Percentiles rank a stretch among this genome's conserved stretches.
Conservation (phyloP, 495 filamentous ascomycete species). For the Physcia stellaris region DNA sequence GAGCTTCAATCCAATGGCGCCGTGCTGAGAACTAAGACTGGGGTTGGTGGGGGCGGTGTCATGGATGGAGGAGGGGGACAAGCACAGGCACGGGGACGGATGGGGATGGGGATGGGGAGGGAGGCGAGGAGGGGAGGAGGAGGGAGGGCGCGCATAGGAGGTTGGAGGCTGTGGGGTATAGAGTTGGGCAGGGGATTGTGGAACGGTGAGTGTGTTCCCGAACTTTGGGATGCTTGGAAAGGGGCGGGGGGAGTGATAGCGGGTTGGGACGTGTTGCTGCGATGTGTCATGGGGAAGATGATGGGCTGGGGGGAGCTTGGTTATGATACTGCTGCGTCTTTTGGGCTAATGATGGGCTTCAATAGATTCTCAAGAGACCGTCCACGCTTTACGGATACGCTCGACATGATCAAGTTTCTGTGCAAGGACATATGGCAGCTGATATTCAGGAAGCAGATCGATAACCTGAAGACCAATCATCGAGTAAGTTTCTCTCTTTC, state of each 20-base stretch:
- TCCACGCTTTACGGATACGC: slow-evolving; percentile 72
- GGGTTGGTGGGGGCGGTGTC: too few relatives aligned
- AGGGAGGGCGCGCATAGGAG: slow-evolving; percentile 71
- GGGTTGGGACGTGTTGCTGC: too few relatives aligned
- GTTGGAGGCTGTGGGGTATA: slow-evolving; percentile 75
- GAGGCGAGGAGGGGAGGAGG: slow-evolving; percentile 63
- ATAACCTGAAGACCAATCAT: slow-evolving; percentile 98
- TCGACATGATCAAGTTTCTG: slow-evolving; percentile 92
- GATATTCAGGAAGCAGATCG: slow-evolving; percentile 90
- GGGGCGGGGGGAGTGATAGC: too few relatives aligned
- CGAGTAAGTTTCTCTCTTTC: slow-evolving; percentile 36
- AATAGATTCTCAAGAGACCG: slow-evolving; percentile 84
- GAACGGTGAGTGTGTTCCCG: slow-evolving; percentile 54
- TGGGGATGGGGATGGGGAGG: slow-evolving; percentile 27
- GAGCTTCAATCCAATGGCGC: slow-evolving; percentile 18
- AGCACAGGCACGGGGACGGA: slow-evolving; percentile 74
- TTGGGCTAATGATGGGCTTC: too few relatives aligned
- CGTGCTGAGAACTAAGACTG: too few relatives aligned
- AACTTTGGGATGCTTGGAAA: background rate
- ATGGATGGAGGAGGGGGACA: slow-evolving; percentile 25
- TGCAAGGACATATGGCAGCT: slow-evolving; percentile 96
- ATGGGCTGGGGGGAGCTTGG: too few relatives aligned
- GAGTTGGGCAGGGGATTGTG: slow-evolving; percentile 84
- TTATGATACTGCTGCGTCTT: too few relatives aligned
- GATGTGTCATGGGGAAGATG: background rate